phyloP scores from a whole-genome alignment of 23 red algal species.

The Gracilaria caudata region DNA sequence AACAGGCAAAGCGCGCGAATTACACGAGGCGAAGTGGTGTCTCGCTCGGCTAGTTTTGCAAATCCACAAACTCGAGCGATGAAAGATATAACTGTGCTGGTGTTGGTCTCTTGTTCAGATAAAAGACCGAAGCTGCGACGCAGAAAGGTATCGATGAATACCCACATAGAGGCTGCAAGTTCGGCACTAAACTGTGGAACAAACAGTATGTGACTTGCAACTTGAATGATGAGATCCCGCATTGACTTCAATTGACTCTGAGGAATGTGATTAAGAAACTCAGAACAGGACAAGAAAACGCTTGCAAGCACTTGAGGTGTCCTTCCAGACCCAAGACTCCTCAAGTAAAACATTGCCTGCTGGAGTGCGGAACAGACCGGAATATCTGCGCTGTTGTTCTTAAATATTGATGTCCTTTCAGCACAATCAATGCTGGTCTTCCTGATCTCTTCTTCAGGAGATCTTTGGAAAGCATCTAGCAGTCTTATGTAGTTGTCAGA shows the following conservation, averaged over 20 bases:
- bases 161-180: constrained; percentile 21
- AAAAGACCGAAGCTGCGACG: neutral
- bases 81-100: constrained; percentile 11
- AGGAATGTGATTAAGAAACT: constrained; percentile 10
- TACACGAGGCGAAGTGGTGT: constrained; percentile 32
- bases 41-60: constrained; percentile 13
- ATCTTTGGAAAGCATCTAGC: constrained; percentile 9
- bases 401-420: neutral
- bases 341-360: constrained; percentile 20
- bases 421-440: neutral
- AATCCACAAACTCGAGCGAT: constrained; percentile 48
- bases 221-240: constrained; percentile 8
- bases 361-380: constrained; percentile 2
- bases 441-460: constrained; percentile 6
- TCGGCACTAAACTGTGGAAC: constrained; percentile 29
- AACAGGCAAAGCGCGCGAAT: constrained; percentile 57
- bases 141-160: constrained; percentile 11
- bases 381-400: neutral
- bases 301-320: constrained; percentile 9
- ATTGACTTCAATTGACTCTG: neutral
- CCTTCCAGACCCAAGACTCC: constrained; percentile 10
- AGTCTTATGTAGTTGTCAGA: constrained; percentile 10
- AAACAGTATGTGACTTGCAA: constrained; percentile 7
- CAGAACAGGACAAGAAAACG: neutral
- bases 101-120: neutral